These are phyloP conservation scores for Trichoderma sp. DNA, from an alignment of 2,329 filamentous ascomycete species.

Conservation along the genomic window DNA sequence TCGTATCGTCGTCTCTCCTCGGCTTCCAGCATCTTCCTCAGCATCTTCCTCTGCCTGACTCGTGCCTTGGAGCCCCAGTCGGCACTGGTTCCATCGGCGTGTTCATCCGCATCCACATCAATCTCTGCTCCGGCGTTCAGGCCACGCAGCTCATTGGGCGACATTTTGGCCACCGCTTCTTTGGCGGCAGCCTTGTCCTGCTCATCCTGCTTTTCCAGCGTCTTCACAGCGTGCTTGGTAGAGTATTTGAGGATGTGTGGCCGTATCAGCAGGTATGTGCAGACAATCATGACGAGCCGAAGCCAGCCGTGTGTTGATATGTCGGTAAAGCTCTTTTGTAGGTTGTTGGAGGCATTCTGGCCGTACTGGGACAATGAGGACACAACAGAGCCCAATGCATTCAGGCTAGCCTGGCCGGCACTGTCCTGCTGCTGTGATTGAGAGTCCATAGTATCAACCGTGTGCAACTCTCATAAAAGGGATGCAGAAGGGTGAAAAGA, in stretches of 20 bases:
- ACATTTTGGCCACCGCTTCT: slow-evolving; percentile 49
- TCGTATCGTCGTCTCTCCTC: slow-evolving; percentile 62
- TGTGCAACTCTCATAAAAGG: neutral
- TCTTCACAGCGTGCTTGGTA: slow-evolving; percentile 59
- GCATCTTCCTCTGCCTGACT: slow-evolving; percentile 63
- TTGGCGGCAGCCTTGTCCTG: slow-evolving; percentile 54
- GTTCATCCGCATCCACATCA: slow-evolving; percentile 47
- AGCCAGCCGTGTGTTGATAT: slow-evolving; percentile 58
- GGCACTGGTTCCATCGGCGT: slow-evolving; percentile 45
- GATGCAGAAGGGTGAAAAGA: neutral
- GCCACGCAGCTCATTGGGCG: slow-evolving; percentile 63
- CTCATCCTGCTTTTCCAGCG: slow-evolving; percentile 58
- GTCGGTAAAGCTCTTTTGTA: slow-evolving; percentile 46
- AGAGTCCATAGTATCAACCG: slow-evolving; percentile 12
- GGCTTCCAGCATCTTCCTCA: slow-evolving; percentile 62
- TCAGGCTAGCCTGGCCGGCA: slow-evolving; percentile 31
- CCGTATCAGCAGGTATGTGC: slow-evolving; percentile 70
- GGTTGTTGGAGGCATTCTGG: slow-evolving; percentile 45
- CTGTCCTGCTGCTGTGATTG: slow-evolving; percentile 25
- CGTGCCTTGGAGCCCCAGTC: slow-evolving; percentile 71
- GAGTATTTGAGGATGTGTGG: slow-evolving; percentile 71
- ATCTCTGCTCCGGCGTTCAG: slow-evolving; percentile 53
- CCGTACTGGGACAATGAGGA: slow-evolving; percentile 37
- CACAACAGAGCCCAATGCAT: slow-evolving; percentile 33
- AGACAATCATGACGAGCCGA: slow-evolving; percentile 67